Percentiles rank a stretch among this genome's conserved stretches.
phyloP scores from a whole-genome alignment of 225 moss, liverwort and hornwort genomes.

The Neckera pumila region DNA sequence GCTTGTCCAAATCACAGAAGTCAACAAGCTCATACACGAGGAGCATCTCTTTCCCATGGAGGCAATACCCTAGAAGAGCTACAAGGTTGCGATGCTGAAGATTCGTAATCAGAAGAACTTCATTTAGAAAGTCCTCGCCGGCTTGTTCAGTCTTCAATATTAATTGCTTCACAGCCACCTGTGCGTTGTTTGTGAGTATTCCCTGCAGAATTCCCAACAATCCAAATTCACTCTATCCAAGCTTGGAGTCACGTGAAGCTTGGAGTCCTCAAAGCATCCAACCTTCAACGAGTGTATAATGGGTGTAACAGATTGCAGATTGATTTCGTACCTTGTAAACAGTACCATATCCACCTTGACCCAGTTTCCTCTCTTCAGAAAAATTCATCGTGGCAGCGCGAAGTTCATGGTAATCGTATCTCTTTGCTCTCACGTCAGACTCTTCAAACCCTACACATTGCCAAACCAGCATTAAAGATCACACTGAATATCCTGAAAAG shows the following conservation, averaged over 20 bases:
- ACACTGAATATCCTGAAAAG: neutral
- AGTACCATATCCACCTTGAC: constrained; percentile 17
- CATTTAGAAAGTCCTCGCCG: constrained; percentile 31
- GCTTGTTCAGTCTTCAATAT: constrained; percentile 1
- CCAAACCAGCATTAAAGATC: neutral
- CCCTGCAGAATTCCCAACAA: neutral
- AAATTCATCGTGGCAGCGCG: constrained; percentile 17
- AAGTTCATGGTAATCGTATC: constrained; percentile 9
- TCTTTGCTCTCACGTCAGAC: constrained; percentile 1
- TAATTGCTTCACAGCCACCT: constrained; percentile 17
- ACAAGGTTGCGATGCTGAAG: constrained; percentile 32
- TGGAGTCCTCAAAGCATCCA: neutral
- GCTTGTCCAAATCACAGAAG: constrained; percentile 32
- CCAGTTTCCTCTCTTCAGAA: constrained; percentile 3
- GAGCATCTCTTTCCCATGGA: constrained; percentile 23
- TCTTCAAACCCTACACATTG: neutral
- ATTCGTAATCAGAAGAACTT: constrained; percentile 20
- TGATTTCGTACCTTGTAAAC: constrained; percentile 17
- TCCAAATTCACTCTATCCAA: too few relatives aligned
- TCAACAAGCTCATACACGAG: constrained; percentile 36
- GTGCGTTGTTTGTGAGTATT: neutral
- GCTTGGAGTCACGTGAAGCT: too few relatives aligned
- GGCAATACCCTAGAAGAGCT: constrained; percentile 23
- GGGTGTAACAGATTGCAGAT: neutral
- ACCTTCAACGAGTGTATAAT: neutral